Base-by-base conservation (phyloP, 805 yeast species). In the Schwanniomyces yamadae region DNA sequence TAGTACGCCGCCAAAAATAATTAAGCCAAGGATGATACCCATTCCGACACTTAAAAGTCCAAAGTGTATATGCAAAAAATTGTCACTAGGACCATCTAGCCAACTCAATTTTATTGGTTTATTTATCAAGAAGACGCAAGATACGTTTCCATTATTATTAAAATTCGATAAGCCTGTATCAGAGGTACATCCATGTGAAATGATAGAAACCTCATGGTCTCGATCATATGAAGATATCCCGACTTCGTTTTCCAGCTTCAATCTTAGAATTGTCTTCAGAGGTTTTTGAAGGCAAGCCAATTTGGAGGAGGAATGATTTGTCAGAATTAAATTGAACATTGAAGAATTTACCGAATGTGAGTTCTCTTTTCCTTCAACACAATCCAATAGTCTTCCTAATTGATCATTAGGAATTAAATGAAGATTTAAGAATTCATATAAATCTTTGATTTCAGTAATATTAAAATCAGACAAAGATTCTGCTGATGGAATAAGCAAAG, bases 401-500 rank as follows among this genome's bases (percentile, higher is more conserved):
- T 83, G 75, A 15, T 73, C 66, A 14, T 74, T 73, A 2, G 85
- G 84, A 2, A 90, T 66, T 18, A 87, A 63, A 54, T 90, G 98
- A 33, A 86, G 61, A 33, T 71, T 73, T 24, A 86, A 61, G 39
- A 89, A 74, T 10, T 75, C 71, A 27, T 67, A 66, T 21, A 87
- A 55, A 12, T 69, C 64, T 1, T 60, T 54, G 29, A 65, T 64
- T 4, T 61, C 49, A 18, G 77, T 71, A 35, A 75, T 69, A 45
- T 77, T 82, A 23, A 70, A 77, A 41, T 69, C 61, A 7, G 54
- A 46, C 40, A 88, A 54, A 0, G 88, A 77, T 12, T 71, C 70
- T 3, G 76, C 61, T 0, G 82, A 71, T 1, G 98, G 97, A 0
- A 88, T 73, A 17, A 90, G 57, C n/a, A 89, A 55, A 0, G 96